Conservation (phyloP, 1,284 basidiomycete species). For the Blastosporella zonata region DNA sequence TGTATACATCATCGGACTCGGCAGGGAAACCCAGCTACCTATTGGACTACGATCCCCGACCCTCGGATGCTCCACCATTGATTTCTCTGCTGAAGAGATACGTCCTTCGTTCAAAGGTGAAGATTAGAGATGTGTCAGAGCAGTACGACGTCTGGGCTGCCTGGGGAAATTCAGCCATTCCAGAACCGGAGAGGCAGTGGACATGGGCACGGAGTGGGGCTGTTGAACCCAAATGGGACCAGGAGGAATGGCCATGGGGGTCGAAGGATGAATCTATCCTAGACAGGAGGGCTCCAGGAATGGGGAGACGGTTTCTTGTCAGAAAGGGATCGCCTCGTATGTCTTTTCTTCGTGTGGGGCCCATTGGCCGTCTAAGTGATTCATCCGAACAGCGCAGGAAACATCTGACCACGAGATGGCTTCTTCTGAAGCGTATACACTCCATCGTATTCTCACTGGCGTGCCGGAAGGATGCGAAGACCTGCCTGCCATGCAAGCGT, state of each 20-base stretch:
- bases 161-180: slow-evolving; percentile 58
- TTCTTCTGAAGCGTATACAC: slow-evolving; percentile 57
- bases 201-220: slow-evolving; percentile 56
- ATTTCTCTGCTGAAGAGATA: slow-evolving; percentile 76
- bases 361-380: not conserved
- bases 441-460: slow-evolving; percentile 80
- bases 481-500: slow-evolving; percentile 71
- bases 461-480: slow-evolving; percentile 87
- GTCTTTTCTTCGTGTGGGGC: slow-evolving; percentile 29
- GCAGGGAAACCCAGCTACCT: slow-evolving; percentile 57
- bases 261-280: slow-evolving; percentile 43
- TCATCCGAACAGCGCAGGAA: slow-evolving; percentile 46
- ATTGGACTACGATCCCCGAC: slow-evolving; percentile 70
- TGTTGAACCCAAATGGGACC: slow-evolving; percentile 68
- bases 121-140: slow-evolving; percentile 71
- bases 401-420: slow-evolving; percentile 52
- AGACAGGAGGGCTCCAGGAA: slow-evolving; percentile 73
- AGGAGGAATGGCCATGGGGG: slow-evolving; percentile 61
- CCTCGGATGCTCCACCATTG: slow-evolving; percentile 57
- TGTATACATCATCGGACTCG: slow-evolving; percentile 61
- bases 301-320: slow-evolving; percentile 74
- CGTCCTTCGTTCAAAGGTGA: slow-evolving; percentile 88
- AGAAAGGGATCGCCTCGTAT: slow-evolving; percentile 70
- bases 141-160: slow-evolving; percentile 79
- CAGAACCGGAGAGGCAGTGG: slow-evolving; percentile 49